Conservation (phyloP, 2,329 filamentous ascomycete genomes). For the Aspergillus sp. region DNA sequence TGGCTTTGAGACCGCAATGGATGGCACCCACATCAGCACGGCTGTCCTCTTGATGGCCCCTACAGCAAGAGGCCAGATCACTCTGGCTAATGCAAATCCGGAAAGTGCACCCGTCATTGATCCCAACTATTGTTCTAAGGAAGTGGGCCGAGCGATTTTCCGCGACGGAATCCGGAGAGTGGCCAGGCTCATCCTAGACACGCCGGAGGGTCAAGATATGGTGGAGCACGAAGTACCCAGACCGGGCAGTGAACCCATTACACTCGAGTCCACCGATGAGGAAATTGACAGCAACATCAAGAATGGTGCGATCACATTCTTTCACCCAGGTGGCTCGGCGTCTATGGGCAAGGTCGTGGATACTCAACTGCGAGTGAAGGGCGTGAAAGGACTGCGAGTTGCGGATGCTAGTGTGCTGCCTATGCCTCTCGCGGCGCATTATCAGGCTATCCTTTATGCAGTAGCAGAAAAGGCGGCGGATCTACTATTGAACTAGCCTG, state of each 20-base stretch:
- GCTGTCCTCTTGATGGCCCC: conserved; percentile 21
- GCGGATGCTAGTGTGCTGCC: conserved; percentile 32
- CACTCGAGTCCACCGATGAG: conserved; percentile 5
- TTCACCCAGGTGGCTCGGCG: conserved; percentile 21
- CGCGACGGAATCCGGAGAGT: conserved; percentile 21
- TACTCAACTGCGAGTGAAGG: conserved; percentile 8
- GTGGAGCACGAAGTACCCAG: conserved; percentile 23
- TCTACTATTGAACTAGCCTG: too few relatives aligned
- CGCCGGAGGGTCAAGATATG: conserved; percentile 12
- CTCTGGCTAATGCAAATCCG: conserved; percentile 19
- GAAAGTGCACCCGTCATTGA: conserved; percentile 27
- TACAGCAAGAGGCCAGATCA: conserved; percentile 26
- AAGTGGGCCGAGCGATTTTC: conserved; percentile 25
- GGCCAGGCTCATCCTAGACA: conserved; percentile 12
- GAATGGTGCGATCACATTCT: conserved; percentile 8
- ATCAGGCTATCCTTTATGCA: conserved; percentile 24
- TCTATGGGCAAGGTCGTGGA: conserved; percentile 17
- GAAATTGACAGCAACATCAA: conserved; percentile 1
- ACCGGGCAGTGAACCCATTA: neutral
- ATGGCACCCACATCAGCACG: conserved; percentile 26
- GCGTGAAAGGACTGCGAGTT: conserved; percentile 23
- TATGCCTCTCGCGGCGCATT: conserved; percentile 19
- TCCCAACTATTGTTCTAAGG: conserved; percentile 33
- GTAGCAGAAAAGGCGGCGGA: neutral
- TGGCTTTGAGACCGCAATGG: conserved; percentile 16